These are phyloP conservation scores for Avena eriantha DNA, from an alignment of 176 grass and related monocot genomes.

Conservation along the genomic window DNA sequence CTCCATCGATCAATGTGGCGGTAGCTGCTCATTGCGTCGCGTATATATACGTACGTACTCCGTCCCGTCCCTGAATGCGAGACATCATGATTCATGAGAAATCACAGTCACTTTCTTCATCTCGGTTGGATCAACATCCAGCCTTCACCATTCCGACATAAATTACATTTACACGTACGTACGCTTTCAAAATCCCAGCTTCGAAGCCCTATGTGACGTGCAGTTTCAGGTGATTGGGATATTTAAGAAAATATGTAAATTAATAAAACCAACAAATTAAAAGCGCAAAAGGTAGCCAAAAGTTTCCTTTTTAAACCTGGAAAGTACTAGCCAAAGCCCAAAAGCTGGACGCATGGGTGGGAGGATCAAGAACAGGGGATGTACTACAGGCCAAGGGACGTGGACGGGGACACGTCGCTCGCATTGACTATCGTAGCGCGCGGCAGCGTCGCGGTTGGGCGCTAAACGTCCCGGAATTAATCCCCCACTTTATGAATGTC, in stretches of 20 bases:
- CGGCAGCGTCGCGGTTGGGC: slow-evolving; percentile 25
- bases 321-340: not conserved
- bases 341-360: not conserved
- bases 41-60: not conserved
- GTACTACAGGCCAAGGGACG: not conserved
- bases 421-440: not conserved
- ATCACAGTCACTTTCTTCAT: too few species aligned
- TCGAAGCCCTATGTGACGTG: too few species aligned
- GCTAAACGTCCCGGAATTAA: slow-evolving; percentile 18
- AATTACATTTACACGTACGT: too few species aligned
- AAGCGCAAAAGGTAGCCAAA: not conserved
- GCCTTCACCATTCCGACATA: too few species aligned
- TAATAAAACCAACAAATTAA: not conserved
- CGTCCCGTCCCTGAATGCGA: not conserved
- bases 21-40: too few species aligned
- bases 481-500: not conserved
- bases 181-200: too few species aligned
- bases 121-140: too few species aligned
- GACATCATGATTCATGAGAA: not conserved
- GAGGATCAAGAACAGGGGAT: not conserved
- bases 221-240: too few species aligned
- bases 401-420: slow-evolving; percentile 20
- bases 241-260: too few species aligned
- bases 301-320: not conserved
- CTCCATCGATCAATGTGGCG: too few species aligned